These are phyloP conservation scores for Cryptococcus neoformans DNA, from an alignment of 1,284 basidiomycete species.

Conservation along the genomic window DNA sequence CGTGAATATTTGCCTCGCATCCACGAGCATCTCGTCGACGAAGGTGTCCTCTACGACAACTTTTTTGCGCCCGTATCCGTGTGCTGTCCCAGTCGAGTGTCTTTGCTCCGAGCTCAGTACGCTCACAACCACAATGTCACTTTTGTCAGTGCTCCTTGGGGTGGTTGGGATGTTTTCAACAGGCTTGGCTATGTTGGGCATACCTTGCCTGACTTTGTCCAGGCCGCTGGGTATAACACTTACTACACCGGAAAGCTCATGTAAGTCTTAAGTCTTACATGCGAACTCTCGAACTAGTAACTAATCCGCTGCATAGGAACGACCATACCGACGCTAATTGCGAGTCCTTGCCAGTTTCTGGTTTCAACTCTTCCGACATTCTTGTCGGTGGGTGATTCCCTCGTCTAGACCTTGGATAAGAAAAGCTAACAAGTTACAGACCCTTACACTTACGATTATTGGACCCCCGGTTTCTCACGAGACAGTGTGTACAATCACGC, in stretches of 20 bases:
- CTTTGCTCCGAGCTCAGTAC: constrained; percentile 29
- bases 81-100: constrained; percentile 35
- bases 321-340: constrained; percentile 29
- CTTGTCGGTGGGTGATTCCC: constrained; percentile 21
- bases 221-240: constrained; percentile 33
- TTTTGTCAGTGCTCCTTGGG: constrained; percentile 26
- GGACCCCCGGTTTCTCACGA: constrained; percentile 13
- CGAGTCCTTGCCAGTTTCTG: constrained; percentile 19
- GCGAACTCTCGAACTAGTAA: too few relatives aligned
- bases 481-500: constrained; percentile 10
- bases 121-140: constrained; percentile 42
- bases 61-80: constrained; percentile 32
- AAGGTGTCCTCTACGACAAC: constrained; percentile 25
- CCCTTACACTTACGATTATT: too few relatives aligned
- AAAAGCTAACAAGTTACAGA: too few relatives aligned
- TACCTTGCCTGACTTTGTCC: constrained; percentile 33
- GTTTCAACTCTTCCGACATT: constrained; percentile 25
- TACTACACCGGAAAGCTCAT: constrained; percentile 41
- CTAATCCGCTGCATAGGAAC: constrained; percentile 17
- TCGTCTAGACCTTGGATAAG: too few relatives aligned
- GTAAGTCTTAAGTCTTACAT: constrained; percentile 5
- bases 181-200: constrained; percentile 29
- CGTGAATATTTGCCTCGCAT: constrained; percentile 17
- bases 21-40: constrained; percentile 20
- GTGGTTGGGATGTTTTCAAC: constrained; percentile 37